These are phyloP conservation scores for Nicotiana tomentosiformis DNA, from an alignment of 257 asterid genomes.

Conservation along the genomic window DNA sequence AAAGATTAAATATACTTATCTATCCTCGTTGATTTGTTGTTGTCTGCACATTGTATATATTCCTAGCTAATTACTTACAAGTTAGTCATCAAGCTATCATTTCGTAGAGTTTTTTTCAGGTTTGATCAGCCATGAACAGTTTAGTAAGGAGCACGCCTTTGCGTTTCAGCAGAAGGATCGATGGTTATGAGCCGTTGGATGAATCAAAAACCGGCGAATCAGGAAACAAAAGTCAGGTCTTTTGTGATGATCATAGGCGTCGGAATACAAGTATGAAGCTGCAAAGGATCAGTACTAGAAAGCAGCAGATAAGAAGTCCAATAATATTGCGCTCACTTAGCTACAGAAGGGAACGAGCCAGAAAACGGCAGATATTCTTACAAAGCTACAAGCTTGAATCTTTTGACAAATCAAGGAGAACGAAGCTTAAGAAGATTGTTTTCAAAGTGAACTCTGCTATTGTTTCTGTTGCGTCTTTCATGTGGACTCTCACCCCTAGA, in stretches of 20 bases:
- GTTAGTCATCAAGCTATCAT: not conserved
- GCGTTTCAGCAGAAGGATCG: conserved; percentile 20
- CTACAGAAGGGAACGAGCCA: not conserved
- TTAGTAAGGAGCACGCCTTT: conserved; percentile 30
- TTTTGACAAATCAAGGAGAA: conserved; percentile 3
- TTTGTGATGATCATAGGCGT: not conserved
- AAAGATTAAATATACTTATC: not conserved
- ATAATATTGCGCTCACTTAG: not conserved
- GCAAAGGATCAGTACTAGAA: not conserved
- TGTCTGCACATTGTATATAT: not conserved
- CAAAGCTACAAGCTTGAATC: conserved; percentile 42
- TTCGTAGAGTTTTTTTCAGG: not conserved
- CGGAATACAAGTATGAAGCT: not conserved
- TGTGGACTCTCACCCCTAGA: conserved; percentile 32
- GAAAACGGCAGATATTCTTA: conserved; percentile 42
- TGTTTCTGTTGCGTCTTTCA: conserved; percentile 28
- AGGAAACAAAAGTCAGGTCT: not conserved
- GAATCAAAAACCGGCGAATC: not conserved
- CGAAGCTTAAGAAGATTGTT: conserved; percentile 34
- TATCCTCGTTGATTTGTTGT: not conserved
- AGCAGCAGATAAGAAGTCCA: not conserved
- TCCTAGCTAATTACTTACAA: not conserved
- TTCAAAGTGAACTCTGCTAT: conserved; percentile 31
- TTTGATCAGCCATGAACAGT: conserved; percentile 17
- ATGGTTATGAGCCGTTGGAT: conserved; percentile 14